Evolutionary conservation across 2,329 filamentous ascomycete genomes (phyloP), one percentile per base, ranked within the genome.

Genomic region (Aspergillus neotritici): DNA sequence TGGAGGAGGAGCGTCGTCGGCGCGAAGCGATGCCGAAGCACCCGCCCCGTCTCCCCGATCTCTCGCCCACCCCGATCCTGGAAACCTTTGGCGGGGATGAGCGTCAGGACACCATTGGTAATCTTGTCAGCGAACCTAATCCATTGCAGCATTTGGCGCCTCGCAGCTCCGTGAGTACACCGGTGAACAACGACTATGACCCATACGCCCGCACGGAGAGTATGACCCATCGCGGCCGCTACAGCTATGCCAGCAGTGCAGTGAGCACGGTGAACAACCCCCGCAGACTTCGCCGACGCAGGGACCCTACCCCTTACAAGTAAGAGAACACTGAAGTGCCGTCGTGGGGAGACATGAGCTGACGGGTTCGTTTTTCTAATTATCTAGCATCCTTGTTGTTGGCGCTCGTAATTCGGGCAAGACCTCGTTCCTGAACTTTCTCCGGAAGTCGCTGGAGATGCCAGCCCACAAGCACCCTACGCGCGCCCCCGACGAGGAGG

Each of bases 271-370:
- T 95, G 71, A 95, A 95, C 73, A 95, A 86, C 66, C 91, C 93
- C 51, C 83, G 93, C 54, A 83, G 90, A 63, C 84, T 97, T 54
- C 83, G 93, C 58, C 85, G 91, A 73, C 84, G 93, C 72, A 97
- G 95, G 75, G 93, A 98, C 62, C 93, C 93, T 7, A 96, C 91
- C 9, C 89, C 93, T 1, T 95, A 97, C 79, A 98, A 98, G 91
- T 97, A 75, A 79, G 89, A 79, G 46, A 36, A 2, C 37, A 8
- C 37, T 21, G 8, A 32, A 36, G 8, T 6, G 28, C 30, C 32
- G 41, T 25, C 6, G 33, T 21, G 33, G 7, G 3, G 13, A 13
- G 15, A 32, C 12, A 31, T 12, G 8, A 29, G 8, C n/a, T 39
- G n/a, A 25, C 16, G 5, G 21, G 25, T 43, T 52, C 31, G 48